Evolutionary conservation across 306 rosid genomes (phyloP), one percentile per base, ranked within the genome.

Genomic region (Gleditsia sinensis): DNA sequence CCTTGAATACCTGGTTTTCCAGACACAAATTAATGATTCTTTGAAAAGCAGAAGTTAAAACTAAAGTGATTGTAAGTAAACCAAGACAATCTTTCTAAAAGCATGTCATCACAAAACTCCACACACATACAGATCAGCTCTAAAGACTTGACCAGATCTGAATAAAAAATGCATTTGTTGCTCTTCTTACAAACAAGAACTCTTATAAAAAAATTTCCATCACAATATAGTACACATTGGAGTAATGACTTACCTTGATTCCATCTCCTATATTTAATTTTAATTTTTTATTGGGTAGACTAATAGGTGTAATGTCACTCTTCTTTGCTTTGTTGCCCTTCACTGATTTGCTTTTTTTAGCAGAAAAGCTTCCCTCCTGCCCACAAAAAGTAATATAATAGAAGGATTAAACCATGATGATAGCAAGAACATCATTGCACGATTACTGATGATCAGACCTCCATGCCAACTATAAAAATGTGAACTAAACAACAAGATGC

Each of bases 181-280:
- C 45, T 28, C 48, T 20, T 58, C 39, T 57, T 21, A 68, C 40
- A 42, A 54, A 37, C 42, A 63, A 59, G 24, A 20, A 56, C 17
- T 37, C 37, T 25, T 19, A 54, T 53, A 72, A 46, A 59, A 76
- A 60, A 66, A 67, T 67, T 3, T 37, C 16, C 54, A 56, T 6
- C 9, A 30, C 37, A 7, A 72, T 20, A 33, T 9, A 53, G 28
- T 28, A 17, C 25, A 33, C 0, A 19, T 28, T 75, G 53, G 76
- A 13, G 73, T 50, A 82, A 61, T 68, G 48, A 57, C 79, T 84
- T 88, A 81, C 98, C 95, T 90, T 91, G 67, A 85, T 88, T 71
- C 79, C 86, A 72, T 94, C 96, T 77, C 96, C 98, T 32, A 93
- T 81, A 83, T 83, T 83, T 77, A 91, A 83, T 83, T 91, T 94